These are phyloP conservation scores for Alternaria ethzedia DNA, from an alignment of 2,329 filamentous ascomycete species.

Conservation along the genomic window DNA sequence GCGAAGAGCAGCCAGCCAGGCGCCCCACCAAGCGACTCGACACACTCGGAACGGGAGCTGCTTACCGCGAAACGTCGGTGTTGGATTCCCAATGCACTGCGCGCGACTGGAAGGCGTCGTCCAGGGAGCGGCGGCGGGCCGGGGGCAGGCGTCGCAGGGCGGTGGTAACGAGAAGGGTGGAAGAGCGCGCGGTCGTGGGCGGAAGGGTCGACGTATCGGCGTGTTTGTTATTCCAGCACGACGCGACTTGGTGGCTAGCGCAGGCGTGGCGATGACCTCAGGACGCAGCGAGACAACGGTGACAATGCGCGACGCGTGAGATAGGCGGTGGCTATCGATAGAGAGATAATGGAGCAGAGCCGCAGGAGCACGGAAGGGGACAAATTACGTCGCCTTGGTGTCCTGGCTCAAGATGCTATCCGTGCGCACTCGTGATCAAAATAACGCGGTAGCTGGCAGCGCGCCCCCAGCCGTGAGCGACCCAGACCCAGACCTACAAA, in stretches of 20 bases:
- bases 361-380: constrained; percentile 21
- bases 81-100: constrained; percentile 4
- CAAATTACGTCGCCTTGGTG: constrained; percentile 18
- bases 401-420: constrained; percentile 3
- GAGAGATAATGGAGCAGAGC: constrained; percentile 21
- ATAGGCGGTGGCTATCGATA: constrained; percentile 21
- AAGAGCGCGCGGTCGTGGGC: constrained; percentile 4
- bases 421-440: constrained; percentile 15
- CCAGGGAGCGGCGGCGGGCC: constrained; percentile 1
- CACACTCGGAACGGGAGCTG: constrained; percentile 8
- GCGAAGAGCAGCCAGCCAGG: constrained; percentile 1
- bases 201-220: constrained; percentile 11
- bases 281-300: neutral
- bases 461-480: neutral
- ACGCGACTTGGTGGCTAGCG: constrained; percentile 20
- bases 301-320: constrained; percentile 15
- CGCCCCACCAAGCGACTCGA: constrained; percentile 25
- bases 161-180: neutral
- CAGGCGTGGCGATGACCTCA: constrained; percentile 5
- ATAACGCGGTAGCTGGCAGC: constrained; percentile 2
- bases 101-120: neutral
- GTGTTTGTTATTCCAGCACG: constrained; percentile 21
- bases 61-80: constrained; percentile 18
- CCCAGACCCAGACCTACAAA: neutral
- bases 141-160: constrained; percentile 8